Evolutionary conservation across 257 asterid genomes (phyloP).

Genomic region (Schizonepeta tenuifolia): DNA sequence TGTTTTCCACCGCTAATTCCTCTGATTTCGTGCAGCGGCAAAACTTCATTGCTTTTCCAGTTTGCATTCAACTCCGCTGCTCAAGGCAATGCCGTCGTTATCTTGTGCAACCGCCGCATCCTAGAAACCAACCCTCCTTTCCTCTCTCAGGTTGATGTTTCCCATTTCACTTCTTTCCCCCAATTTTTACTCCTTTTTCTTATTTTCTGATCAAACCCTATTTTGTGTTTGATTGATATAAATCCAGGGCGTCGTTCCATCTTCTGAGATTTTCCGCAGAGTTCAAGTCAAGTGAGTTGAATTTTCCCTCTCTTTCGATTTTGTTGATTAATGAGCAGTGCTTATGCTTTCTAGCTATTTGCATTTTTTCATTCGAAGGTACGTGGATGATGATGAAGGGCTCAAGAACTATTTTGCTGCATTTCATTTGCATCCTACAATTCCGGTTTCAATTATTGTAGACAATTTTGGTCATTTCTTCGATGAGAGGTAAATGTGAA

Average conservation of each 20-base stretch:
- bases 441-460: conserved; percentile 64
- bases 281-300: conserved; percentile 79
- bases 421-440: conserved; percentile 66
- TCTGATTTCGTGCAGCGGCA: conserved; percentile 60
- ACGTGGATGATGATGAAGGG: conserved; percentile 81
- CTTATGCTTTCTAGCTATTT: conserved; percentile 10
- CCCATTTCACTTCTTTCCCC: conserved; percentile 1
- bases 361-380: conserved; percentile 45
- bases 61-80: conserved; percentile 71
- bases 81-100: conserved; percentile 50
- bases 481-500: conserved; percentile 53
- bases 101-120: conserved; percentile 73
- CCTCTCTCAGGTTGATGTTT: conserved; percentile 65
- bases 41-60: conserved; percentile 88
- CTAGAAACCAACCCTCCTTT: conserved; percentile 65
- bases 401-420: conserved; percentile 87
- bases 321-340: neutral
- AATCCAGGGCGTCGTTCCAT: conserved; percentile 76
- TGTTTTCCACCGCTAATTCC: neutral
- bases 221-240: neutral
- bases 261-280: conserved; percentile 61
- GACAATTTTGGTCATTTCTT: conserved; percentile 88
- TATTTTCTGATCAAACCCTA: neutral
- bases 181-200: neutral
- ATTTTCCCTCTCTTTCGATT: neutral